phyloP scores from a whole-genome alignment of 306 rosid species.

The Fragaria nilgerrensis region DNA sequence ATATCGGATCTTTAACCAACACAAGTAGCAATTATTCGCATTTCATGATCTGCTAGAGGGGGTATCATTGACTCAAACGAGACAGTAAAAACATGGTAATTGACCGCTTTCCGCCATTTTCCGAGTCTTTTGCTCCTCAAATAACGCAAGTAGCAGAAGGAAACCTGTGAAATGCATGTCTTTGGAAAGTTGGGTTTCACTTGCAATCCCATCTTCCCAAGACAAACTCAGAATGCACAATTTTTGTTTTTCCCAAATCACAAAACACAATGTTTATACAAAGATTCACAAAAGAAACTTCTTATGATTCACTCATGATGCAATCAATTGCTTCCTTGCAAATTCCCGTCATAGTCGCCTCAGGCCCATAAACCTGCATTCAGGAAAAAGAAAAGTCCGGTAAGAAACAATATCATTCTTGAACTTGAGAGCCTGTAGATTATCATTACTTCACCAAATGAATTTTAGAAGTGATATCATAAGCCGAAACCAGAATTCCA shows the following conservation, averaged over 20 bases:
- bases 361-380: slow-evolving; percentile 80
- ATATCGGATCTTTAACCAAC: neutral
- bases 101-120: neutral
- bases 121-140: neutral
- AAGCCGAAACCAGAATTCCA: slow-evolving; percentile 1
- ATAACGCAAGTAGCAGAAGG: neutral
- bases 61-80: neutral
- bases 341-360: slow-evolving; percentile 85
- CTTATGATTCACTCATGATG: slow-evolving; percentile 49
- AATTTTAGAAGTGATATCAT: neutral
- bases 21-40: neutral
- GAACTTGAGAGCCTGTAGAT: neutral
- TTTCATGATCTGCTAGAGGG: neutral
- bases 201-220: neutral
- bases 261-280: neutral
- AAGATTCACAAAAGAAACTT: neutral
- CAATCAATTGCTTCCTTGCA: slow-evolving; percentile 88
- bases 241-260: neutral
- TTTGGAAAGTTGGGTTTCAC: neutral
- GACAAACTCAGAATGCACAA: slow-evolving; percentile 12
- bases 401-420: neutral
- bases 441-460: neutral
- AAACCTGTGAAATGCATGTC: neutral
- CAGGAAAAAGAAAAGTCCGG: neutral
- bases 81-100: neutral